Percentiles rank a stretch among this genome's conserved stretches.
Evolutionary conservation across 148 eudicot species (phyloP).

Genomic region (Silene conica): DNA sequence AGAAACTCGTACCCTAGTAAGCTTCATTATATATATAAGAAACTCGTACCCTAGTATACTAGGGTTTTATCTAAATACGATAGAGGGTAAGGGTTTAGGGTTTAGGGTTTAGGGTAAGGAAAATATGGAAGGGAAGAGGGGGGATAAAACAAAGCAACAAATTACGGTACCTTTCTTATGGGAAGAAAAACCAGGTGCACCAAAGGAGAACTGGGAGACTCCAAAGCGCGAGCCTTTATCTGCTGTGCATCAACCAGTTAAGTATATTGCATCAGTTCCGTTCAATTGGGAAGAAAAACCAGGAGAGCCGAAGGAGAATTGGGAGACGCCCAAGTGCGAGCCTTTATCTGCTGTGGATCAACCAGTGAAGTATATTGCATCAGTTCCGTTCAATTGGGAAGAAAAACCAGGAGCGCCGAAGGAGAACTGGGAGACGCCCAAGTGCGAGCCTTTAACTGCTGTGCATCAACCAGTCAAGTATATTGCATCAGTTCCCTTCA

Average conservation of each 20-base stretch:
- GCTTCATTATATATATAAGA: neutral
- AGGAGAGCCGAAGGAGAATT: slow-evolving; percentile 62
- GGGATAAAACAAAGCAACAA: slow-evolving; percentile 41
- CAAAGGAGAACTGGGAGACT: slow-evolving; percentile 60
- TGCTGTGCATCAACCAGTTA: slow-evolving; percentile 37
- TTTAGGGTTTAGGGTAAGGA: slow-evolving; percentile 22
- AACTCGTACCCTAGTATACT: neutral
- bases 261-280: slow-evolving; percentile 66
- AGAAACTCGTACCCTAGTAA: neutral
- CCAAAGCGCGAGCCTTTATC: slow-evolving; percentile 27
- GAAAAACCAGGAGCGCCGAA: slow-evolving; percentile 72
- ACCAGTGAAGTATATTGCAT: slow-evolving; percentile 54
- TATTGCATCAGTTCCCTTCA: slow-evolving; percentile 67
- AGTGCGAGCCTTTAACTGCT: slow-evolving; percentile 20
- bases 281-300: slow-evolving; percentile 94
- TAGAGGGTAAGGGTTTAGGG: slow-evolving; percentile 43
- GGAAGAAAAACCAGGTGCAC: slow-evolving; percentile 83
- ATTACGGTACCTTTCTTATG: slow-evolving; percentile 77
- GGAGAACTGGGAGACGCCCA: slow-evolving; percentile 56
- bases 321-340: slow-evolving; percentile 42
- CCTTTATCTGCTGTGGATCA: slow-evolving; percentile 27
- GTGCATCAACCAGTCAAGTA: slow-evolving; percentile 46
- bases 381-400: slow-evolving; percentile 88
- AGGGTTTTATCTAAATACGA: slow-evolving; percentile 15
- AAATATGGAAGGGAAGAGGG: neutral